phyloP scores from a whole-genome alignment of 176 grass and related monocot genomes.

The Carex littledalei region DNA sequence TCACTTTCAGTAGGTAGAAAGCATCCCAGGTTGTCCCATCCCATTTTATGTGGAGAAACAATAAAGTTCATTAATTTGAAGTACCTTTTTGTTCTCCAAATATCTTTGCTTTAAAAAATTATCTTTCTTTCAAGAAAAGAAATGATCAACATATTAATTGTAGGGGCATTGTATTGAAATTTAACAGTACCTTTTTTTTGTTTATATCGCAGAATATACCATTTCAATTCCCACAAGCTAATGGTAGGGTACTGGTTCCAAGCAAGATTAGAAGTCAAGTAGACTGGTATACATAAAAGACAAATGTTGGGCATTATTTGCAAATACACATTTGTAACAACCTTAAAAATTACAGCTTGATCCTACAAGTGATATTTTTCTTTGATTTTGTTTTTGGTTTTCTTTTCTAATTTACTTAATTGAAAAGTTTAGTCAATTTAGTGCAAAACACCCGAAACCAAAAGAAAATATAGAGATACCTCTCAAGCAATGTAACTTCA shows the following conservation, averaged over 20 bases:
- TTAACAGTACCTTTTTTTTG: background rate
- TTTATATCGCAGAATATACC: background rate
- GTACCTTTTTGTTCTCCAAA: background rate
- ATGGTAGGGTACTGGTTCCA: background rate
- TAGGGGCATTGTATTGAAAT: background rate
- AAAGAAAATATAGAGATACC: conserved; percentile 23
- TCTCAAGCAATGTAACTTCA: conserved; percentile 70
- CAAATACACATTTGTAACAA: background rate
- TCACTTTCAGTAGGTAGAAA: background rate
- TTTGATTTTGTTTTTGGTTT: background rate
- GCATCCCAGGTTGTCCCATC: background rate
- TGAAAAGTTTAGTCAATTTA: background rate
- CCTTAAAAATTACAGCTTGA: background rate
- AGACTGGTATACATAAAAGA: background rate
- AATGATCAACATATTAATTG: background rate
- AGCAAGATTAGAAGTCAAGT: background rate
- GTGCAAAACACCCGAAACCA: background rate
- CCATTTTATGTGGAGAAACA: background rate
- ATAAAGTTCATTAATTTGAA: background rate
- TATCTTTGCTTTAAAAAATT: background rate
- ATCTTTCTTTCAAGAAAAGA: background rate
- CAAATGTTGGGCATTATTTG: background rate
- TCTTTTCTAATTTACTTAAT: background rate
- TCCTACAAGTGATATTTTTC: background rate
- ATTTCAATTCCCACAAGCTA: background rate